Base-by-base conservation (phyloP, 2,329 filamentous ascomycete genomes). In the Xylaria polymorpha region DNA sequence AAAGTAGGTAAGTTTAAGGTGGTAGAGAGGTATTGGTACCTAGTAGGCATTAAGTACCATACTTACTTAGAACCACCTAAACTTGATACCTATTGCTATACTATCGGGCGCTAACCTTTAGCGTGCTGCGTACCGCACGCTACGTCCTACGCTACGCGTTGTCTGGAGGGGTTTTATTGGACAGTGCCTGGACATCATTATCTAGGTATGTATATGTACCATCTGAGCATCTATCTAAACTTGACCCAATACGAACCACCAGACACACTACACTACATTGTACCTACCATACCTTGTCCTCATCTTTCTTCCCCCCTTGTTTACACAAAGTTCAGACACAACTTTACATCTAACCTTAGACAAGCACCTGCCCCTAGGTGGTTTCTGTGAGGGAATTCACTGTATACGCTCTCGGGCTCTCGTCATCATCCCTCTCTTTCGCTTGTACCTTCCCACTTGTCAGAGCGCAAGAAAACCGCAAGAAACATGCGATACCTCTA, bases 401-500 rank as follows among this genome's bases (percentile, higher is more conserved):
- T 14, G 32, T 20, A 39, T 39, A 57, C 20, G 37, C 35, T 14
- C 12, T 35, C 3, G 12, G 15, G n/a, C 35, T 37, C 43, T 29
- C 12, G 4, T 10, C 15, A 44, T 18, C 8, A 7, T 18, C 29
- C 20, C 41, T 20, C 15, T 43, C 20, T 25, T 46, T 59, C 6
- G 14, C 46, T 29, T n/a, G 29, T 39, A 4, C 20, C 60, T 32
- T 46, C 4, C 41, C 22, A 10, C 9, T 22, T 43, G 22, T 22
- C 9, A 3, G 32, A 56, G 37, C 35, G 10, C 35, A 37, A 12
- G 35, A 37, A 37, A 29, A 29, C 3, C 44, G 57, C 43, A 58
- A 51, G 32, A 44, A 61, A 25, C 63, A 71, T 71, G 69, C 60
- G 59, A 69, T 55, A 51, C 37, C 57, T 55, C 55, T 48, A 51